Evolutionary conservation across 2,329 filamentous ascomycete genomes (phyloP).

Genomic region (Diaporthe amygdali): DNA sequence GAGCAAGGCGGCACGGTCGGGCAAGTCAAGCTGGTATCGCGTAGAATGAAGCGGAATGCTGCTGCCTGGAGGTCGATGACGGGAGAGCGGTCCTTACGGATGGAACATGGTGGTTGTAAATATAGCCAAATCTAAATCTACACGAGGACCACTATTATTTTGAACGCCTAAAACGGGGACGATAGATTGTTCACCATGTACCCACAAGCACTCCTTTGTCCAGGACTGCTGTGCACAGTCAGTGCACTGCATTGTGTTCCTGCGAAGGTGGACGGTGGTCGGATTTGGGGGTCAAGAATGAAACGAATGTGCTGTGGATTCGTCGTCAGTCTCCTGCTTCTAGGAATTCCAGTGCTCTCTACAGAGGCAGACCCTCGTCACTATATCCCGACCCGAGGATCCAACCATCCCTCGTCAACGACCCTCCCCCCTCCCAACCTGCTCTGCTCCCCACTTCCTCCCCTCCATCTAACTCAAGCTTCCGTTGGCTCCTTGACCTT

Average conservation of each 20-base stretch:
- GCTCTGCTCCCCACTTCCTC: not conserved
- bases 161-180: too few relatives aligned
- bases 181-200: too few relatives aligned
- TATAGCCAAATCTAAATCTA: too few relatives aligned
- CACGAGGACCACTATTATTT: too few relatives aligned
- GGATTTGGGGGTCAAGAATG: too few relatives aligned
- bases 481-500: constrained; percentile 8
- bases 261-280: too few relatives aligned
- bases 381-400: not conserved
- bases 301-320: too few relatives aligned
- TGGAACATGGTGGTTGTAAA: too few relatives aligned
- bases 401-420: not conserved
- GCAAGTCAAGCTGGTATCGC: not conserved
- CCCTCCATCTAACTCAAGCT: not conserved
- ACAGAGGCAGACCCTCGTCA: not conserved
- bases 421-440: not conserved
- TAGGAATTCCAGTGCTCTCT: not conserved
- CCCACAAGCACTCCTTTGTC: too few relatives aligned
- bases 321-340: not conserved
- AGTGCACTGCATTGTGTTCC: too few relatives aligned
- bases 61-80: constrained; percentile 7
- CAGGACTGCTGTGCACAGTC: too few relatives aligned
- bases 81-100: not conserved
- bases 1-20: not conserved
- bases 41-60: not conserved